Percentiles rank a stretch among this genome's conserved stretches.
Evolutionary conservation across 2,329 filamentous ascomycete species (phyloP).

Genomic region (Alternaria solani): DNA sequence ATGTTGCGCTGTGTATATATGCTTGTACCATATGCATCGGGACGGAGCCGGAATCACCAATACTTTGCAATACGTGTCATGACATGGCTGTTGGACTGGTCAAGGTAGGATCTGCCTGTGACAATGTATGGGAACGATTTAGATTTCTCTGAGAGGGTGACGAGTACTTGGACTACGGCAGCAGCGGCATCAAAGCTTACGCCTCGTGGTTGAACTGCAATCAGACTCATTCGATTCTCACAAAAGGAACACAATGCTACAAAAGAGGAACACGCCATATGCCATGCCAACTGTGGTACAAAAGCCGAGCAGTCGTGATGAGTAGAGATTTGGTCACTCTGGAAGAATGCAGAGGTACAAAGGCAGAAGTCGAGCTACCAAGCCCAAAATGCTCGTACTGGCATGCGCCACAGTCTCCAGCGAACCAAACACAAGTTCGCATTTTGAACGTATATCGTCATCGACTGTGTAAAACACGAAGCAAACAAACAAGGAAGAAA

Average conservation of each 20-base stretch:
- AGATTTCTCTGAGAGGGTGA: too few species aligned
- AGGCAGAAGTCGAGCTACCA: not conserved
- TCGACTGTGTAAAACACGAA: not conserved
- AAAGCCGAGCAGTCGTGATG: too few species aligned
- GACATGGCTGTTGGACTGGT: too few species aligned
- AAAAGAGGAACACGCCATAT: too few species aligned
- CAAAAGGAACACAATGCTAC: too few species aligned
- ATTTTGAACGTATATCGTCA: not conserved
- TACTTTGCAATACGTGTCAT: constrained; percentile 1
- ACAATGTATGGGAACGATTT: too few species aligned
- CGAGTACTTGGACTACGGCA: too few species aligned
- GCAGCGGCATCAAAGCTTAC: too few species aligned
- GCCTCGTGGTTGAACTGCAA: too few species aligned
- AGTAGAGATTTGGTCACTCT: not conserved
- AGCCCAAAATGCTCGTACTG: not conserved
- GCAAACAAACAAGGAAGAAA: constrained; percentile 11
- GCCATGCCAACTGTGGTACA: too few species aligned
- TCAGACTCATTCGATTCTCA: too few species aligned
- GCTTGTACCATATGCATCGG: constrained; percentile 31
- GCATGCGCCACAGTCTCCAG: not conserved
- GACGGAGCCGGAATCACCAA: not conserved
- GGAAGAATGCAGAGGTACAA: not conserved
- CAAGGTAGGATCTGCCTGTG: too few species aligned
- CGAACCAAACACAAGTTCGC: not conserved
- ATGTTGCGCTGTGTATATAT: constrained; percentile 19